These are phyloP conservation scores for Andrographis paniculata DNA, from an alignment of 305 asterid species.

Conservation along the genomic window DNA sequence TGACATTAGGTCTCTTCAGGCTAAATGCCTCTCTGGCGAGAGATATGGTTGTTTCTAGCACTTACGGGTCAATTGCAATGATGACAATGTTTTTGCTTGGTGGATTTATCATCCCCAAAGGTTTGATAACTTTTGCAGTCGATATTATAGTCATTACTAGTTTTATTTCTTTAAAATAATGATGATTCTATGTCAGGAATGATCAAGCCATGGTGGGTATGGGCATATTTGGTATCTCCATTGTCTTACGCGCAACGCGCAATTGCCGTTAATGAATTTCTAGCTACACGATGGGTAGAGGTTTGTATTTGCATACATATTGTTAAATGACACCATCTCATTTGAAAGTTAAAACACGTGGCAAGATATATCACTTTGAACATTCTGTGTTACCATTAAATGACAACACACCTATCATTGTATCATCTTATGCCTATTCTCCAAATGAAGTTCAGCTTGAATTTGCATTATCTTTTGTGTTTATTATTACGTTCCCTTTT, in stretches of 20 bases:
- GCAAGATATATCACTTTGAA: too few species aligned
- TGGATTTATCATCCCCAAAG: conserved; percentile 72
- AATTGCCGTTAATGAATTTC: conserved; percentile 74
- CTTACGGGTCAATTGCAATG: conserved; percentile 75
- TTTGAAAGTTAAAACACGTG: too few species aligned
- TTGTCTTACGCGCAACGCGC: conserved; percentile 78
- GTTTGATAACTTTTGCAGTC: too few species aligned
- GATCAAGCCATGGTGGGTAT: conserved; percentile 87
- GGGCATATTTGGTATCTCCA: conserved; percentile 93
- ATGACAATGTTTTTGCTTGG: conserved; percentile 62
- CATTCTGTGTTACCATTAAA: too few species aligned
- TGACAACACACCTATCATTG: background rate
- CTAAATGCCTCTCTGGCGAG: conserved; percentile 76
- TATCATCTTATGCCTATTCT: too few species aligned
- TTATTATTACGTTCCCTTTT: conserved; percentile 12
- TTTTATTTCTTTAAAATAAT: background rate
- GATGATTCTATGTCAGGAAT: conserved; percentile 27
- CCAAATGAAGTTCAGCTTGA: conserved; percentile 5
- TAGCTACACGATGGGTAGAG: conserved; percentile 76
- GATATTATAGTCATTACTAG: too few species aligned
- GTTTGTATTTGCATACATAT: conserved; percentile 20
- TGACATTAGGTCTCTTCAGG: conserved; percentile 87
- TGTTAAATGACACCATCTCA: too few species aligned
- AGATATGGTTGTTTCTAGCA: conserved; percentile 68
- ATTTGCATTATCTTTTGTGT: background rate